These are phyloP conservation scores for Linanthus parryae DNA, from an alignment of 148 eudicot genomes.

Conservation along the genomic window DNA sequence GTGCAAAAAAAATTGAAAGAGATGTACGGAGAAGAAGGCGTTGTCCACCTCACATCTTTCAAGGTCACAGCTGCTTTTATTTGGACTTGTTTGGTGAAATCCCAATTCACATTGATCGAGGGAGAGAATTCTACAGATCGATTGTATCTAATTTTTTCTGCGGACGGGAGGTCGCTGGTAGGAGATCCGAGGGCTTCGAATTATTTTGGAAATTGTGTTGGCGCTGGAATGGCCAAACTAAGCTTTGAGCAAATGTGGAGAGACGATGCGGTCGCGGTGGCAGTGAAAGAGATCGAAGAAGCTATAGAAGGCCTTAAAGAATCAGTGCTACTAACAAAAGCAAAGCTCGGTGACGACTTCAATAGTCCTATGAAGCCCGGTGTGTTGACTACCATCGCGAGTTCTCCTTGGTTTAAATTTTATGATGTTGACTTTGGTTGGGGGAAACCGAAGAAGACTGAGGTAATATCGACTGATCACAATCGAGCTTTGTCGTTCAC, in stretches of 20 bases:
- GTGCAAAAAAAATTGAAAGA: neutral
- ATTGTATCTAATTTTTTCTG: neutral
- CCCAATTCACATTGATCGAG: neutral
- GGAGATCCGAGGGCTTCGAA: neutral
- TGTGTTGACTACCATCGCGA: too few species aligned
- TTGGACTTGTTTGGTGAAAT: slow-evolving; percentile 4
- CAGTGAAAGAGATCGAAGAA: neutral
- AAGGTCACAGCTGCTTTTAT: neutral
- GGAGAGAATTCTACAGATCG: too few species aligned
- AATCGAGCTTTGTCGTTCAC: too few species aligned
- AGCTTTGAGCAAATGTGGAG: neutral
- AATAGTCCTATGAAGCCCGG: too few species aligned
- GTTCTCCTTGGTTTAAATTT: too few species aligned
- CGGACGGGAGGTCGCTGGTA: neutral
- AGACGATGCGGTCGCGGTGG: slow-evolving; percentile 4
- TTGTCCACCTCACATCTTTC: neutral
- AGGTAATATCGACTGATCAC: too few species aligned
- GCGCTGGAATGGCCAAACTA: neutral
- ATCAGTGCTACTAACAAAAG: neutral
- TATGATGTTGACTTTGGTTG: too few species aligned
- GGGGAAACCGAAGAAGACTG: too few species aligned
- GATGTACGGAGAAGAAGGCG: neutral
- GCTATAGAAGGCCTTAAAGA: neutral
- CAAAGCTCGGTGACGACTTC: too few species aligned
- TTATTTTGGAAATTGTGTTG: slow-evolving; percentile 3